A percentile compares a stretch with the other conserved stretches of the same genome.
These are phyloP conservation scores for Aureobasidium subglaciale DNA, from an alignment of 2,329 filamentous ascomycete species.

Conservation along the genomic window DNA sequence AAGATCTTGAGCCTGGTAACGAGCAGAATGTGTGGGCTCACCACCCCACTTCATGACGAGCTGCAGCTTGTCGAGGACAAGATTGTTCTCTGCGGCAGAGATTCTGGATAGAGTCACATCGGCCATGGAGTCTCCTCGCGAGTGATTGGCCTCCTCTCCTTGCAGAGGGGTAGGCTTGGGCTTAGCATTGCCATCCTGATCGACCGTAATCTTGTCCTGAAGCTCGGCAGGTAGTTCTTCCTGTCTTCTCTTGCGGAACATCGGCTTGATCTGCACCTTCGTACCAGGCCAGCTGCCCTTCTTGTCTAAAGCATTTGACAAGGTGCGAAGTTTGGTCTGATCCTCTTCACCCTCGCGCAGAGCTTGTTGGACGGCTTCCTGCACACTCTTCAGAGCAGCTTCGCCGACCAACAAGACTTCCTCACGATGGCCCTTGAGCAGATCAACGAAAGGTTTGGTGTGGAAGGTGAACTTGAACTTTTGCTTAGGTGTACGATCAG, in stretches of 20 bases:
- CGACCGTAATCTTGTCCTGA: slow-evolving; percentile 17
- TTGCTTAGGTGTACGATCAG: slow-evolving; percentile 94
- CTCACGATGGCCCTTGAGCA: slow-evolving; percentile 91
- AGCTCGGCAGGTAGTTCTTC: slow-evolving; percentile 43
- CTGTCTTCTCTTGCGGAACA: slow-evolving; percentile 86
- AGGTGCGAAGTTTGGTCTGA: slow-evolving; percentile 70
- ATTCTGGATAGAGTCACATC: slow-evolving; percentile 90
- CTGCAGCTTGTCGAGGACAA: slow-evolving; percentile 91
- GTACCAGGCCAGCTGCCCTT: slow-evolving; percentile 93
- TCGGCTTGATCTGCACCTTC: slow-evolving; percentile 98
- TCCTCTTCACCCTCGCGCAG: slow-evolving; percentile 77
- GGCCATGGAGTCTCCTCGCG: slow-evolving; percentile 75
- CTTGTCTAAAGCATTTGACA: slow-evolving; percentile 81
- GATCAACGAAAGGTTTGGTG: slow-evolving; percentile 87
- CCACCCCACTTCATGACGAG: slow-evolving; percentile 99
- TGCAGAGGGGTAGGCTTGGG: neutral
- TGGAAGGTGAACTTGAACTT: slow-evolving; percentile 99
- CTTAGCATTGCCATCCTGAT: slow-evolving; percentile 20
- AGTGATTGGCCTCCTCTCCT: slow-evolving; percentile 35
- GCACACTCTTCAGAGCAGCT: slow-evolving; percentile 78
- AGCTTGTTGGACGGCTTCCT: slow-evolving; percentile 77
- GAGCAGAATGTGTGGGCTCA: slow-evolving; percentile 92
- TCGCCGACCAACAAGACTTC: slow-evolving; percentile 92
- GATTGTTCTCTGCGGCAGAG: slow-evolving; percentile 83
- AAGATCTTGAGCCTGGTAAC: slow-evolving; percentile 92